phyloP scores from a whole-genome alignment of 139 green algal species.

The Limnomonas spitsbergensis region DNA sequence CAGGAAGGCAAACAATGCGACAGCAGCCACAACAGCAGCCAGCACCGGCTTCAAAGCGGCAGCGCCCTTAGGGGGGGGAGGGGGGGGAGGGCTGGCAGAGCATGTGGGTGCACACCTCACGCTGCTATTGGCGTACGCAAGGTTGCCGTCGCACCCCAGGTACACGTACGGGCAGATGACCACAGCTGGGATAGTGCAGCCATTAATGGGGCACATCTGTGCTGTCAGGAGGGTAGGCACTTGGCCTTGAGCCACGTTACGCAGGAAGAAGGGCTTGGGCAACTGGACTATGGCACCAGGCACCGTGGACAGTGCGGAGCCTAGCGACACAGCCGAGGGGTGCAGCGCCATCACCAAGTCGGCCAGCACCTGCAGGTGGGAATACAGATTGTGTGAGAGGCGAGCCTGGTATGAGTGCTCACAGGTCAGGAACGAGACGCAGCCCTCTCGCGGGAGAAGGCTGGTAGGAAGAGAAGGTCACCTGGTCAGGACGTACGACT shows the following conservation, averaged over 20 bases:
- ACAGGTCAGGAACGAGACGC: no score
- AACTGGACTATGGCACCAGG: neutral
- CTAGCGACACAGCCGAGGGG: neutral
- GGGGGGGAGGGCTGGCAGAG: neutral
- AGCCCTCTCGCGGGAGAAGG: neutral
- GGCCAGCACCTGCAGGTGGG: conserved; percentile 33
- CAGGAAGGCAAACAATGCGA: no score
- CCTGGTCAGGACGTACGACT: conserved; percentile 57
- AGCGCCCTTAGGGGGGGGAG: no score
- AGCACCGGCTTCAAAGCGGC: neutral
- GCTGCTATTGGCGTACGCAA: neutral
- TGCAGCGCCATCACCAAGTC: conserved; percentile 48
- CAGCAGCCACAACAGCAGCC: neutral
- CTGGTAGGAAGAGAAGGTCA: conserved; percentile 14
- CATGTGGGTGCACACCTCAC: conserved; percentile 14
- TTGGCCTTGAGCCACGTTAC: conserved; percentile 8
- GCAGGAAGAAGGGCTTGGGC: neutral
- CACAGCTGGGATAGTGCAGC: conserved; percentile 10
- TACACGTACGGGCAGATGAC: conserved; percentile 38
- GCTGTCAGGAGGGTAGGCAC: neutral
- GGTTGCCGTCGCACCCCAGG: conserved; percentile 27
- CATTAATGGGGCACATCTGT: conserved; percentile 1
- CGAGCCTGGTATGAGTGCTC: no score
- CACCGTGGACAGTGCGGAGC: conserved; percentile 20
- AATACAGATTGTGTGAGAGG: no score